A percentile compares a stretch with the other conserved stretches of the same genome.
These are phyloP conservation scores for Monosporascus sp. DNA, from an alignment of 2,329 filamentous ascomycete genomes.

Conservation along the genomic window DNA sequence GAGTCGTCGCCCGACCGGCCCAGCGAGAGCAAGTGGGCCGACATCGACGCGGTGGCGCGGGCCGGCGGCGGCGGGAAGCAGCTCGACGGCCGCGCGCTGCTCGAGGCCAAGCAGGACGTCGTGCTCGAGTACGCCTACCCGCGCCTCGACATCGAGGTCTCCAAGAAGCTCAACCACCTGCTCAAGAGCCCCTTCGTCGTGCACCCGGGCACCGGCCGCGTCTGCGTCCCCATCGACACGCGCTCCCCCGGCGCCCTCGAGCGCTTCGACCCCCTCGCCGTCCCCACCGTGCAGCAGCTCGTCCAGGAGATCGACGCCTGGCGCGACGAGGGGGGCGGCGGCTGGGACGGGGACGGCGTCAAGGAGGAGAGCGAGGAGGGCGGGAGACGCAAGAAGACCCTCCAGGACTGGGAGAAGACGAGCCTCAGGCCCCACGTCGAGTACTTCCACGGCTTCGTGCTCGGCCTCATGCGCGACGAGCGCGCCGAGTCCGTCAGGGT, in stretches of 20 bases:
- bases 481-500: conserved; percentile 39
- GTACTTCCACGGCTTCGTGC: conserved; percentile 78
- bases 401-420: conserved; percentile 95
- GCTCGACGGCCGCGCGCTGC: conserved; percentile 67
- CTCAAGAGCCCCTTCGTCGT: conserved; percentile 96
- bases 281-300: conserved; percentile 84
- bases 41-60: conserved; percentile 83
- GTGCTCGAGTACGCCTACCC: conserved; percentile 98
- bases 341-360: conserved; percentile 29
- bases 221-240: conserved; percentile 92
- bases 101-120: conserved; percentile 91
- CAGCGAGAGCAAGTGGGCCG: conserved; percentile 82
- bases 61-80: conserved; percentile 60
- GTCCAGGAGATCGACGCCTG: conserved; percentile 83
- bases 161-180: conserved; percentile 96
- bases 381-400: conserved; percentile 23
- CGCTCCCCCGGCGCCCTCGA: conserved; percentile 50
- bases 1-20: conserved; percentile 71
- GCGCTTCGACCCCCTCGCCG: conserved; percentile 76
- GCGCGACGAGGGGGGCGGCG: conserved; percentile 43
- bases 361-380: conserved; percentile 21
- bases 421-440: conserved; percentile 90
- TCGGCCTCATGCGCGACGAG: conserved; percentile 71
- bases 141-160: conserved; percentile 92
- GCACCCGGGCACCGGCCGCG: conserved; percentile 86